Evolutionary conservation across 2,329 filamentous ascomycete genomes (phyloP).

Genomic region (Aspergillus fumigatus): DNA sequence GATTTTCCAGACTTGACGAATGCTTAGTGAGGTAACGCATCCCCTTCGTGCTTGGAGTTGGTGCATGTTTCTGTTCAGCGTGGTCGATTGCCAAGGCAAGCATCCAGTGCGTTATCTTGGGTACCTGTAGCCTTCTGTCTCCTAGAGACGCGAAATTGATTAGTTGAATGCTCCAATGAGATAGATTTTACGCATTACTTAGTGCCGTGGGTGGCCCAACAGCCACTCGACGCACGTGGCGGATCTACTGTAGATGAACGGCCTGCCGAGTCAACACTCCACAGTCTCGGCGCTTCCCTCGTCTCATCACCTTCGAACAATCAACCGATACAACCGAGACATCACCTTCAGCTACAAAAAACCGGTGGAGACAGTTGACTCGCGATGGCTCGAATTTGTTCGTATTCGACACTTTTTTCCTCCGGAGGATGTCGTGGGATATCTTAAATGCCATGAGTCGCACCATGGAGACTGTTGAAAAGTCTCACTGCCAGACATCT

Average conservation of each 20-base stretch:
- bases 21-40: not conserved
- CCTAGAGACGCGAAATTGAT: not conserved
- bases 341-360: not conserved
- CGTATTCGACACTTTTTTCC: not conserved
- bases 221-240: slow-evolving; percentile 8
- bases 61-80: not conserved
- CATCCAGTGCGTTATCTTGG: not conserved
- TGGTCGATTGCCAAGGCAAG: not conserved
- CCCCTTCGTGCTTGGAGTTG: not conserved
- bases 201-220: not conserved
- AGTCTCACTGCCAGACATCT: not conserved
- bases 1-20: slow-evolving; percentile 56
- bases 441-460: not conserved
- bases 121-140: not conserved
- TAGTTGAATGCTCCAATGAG: not conserved
- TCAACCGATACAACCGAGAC: not conserved
- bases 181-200: not conserved
- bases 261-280: slow-evolving; percentile 3
- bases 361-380: not conserved
- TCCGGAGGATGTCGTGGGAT: not conserved
- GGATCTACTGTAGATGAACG: slow-evolving; percentile 6
- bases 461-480: not conserved
- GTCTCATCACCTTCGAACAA: not conserved
- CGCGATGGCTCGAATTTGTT: not conserved
- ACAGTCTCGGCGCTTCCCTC: not conserved